Base-by-base conservation (phyloP, 345 rosid species). In the Hibiscus syriacus region DNA sequence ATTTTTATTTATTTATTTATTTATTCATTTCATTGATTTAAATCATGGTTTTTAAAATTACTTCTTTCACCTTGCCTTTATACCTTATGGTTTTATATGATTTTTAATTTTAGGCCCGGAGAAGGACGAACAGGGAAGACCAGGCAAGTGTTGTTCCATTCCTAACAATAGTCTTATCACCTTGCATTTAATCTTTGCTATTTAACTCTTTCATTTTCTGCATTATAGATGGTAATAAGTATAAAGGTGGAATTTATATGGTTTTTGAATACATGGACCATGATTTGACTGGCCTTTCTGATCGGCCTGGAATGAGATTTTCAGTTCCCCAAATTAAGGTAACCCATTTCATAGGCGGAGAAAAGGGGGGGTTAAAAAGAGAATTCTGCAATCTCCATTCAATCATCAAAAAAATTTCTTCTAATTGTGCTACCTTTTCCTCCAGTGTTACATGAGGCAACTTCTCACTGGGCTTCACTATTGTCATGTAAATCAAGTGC, bases 231-330 rank as follows among this genome's bases (percentile, higher is more conserved):
- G 90, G 87, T 50, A 87, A 89, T 77, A 93, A 93, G 81, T 90
- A 90, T 78, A 93, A 86, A 75, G 92, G 98, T 63, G 96, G 98
- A 25, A 90, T 89, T 55, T 93, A 90, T 77, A 90, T 93, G 98
- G 98, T 93, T 59, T 93, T 90, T 71, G 98, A 90, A 64, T 93
- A 90, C 76, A 90, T 93, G 98, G 98, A 93, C 78, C 96, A 90
- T 80, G 98, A 90, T 64, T 81, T 93, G 84, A 90, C 92, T 34
- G 97, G 98, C 38, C 95, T 90, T 43, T 82, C 97, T 67, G 94
- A 93, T 80, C 94, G 97, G 73, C 94, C 96, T 70, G 97, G 92
- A 73, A 78, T 89, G 79, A 87, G 90, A 79, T 90, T 93, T 80
- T 77, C 97, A 2, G 84, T 90, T 73, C 85, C 98, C 60, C 98